Conservation (phyloP, 2,329 filamentous ascomycete species). For the Fusarium torreyae region DNA sequence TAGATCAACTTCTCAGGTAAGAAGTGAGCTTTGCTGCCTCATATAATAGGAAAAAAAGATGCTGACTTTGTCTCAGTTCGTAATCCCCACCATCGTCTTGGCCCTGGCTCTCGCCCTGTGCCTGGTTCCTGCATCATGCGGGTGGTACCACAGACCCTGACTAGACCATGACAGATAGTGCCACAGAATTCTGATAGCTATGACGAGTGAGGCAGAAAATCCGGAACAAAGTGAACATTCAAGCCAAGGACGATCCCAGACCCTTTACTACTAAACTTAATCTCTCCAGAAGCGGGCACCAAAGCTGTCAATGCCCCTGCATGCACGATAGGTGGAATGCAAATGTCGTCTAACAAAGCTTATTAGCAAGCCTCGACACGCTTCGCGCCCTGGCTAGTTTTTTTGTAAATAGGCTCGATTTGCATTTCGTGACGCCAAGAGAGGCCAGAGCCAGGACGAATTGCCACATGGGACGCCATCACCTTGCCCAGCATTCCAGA, state of each 20-base stretch:
- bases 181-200: not conserved
- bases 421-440: constrained; percentile 7
- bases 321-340: constrained; percentile 16
- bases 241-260: constrained; percentile 8
- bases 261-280: constrained; percentile 18
- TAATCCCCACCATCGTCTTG: not conserved
- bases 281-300: constrained; percentile 18
- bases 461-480: constrained; percentile 15
- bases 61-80: too few species aligned
- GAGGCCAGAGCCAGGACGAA: constrained; percentile 21
- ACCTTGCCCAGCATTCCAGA: constrained; percentile 23
- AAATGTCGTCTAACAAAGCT: constrained; percentile 21
- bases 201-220: not conserved
- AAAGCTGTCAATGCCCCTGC: not conserved
- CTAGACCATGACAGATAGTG: not conserved
- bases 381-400: constrained; percentile 4
- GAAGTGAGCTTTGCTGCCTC: not conserved
- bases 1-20: too few species aligned
- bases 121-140: constrained; percentile 33
- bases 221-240: not conserved
- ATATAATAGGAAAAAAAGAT: not conserved
- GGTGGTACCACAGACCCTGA: not conserved
- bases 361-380: constrained; percentile 1
- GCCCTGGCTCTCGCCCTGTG: not conserved
- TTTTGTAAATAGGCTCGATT: constrained; percentile 6